Evolutionary conservation across 2,329 filamentous ascomycete genomes (phyloP).

Genomic region (Calonectria pseudoreteaudii): DNA sequence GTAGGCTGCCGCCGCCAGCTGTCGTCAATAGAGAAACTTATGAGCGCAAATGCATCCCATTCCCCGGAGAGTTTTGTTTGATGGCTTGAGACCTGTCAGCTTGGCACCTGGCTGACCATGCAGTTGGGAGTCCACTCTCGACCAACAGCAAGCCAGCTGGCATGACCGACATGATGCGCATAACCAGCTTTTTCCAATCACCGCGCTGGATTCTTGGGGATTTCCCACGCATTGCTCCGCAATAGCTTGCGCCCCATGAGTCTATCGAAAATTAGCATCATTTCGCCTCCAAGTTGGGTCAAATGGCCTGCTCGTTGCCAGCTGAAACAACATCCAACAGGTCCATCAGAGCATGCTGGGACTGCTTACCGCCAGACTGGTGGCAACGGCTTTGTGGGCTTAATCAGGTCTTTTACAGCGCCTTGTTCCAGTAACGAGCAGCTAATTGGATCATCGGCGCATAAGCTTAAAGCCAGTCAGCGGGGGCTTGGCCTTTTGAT

Average conservation of each 20-base stretch:
- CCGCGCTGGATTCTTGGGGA: not conserved
- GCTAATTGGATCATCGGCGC: not conserved
- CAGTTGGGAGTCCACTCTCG: not conserved
- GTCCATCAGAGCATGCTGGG: not conserved
- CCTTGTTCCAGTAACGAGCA: not conserved
- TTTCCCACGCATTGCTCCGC: not conserved
- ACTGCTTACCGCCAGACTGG: not conserved
- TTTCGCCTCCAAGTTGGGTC: not conserved
- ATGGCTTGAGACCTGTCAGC: not conserved
- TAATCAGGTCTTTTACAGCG: not conserved
- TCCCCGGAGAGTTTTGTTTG: not conserved
- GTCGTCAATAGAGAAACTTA: not conserved
- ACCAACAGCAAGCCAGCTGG: not conserved
- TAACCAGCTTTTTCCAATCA: constrained; percentile 2
- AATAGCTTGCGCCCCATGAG: not conserved
- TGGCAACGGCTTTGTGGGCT: not conserved
- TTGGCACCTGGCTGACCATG: constrained; percentile 1
- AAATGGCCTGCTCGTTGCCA: not conserved
- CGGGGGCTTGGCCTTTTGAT: not conserved
- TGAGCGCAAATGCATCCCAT: not conserved
- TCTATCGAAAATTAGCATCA: not conserved
- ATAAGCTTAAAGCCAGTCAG: constrained; percentile 2
- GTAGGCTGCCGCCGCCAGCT: not conserved
- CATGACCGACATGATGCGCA: not conserved
- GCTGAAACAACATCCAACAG: not conserved